Base-by-base conservation (phyloP, 805 yeast species). In the Wickerhamomyces rabaulensis region DNA sequence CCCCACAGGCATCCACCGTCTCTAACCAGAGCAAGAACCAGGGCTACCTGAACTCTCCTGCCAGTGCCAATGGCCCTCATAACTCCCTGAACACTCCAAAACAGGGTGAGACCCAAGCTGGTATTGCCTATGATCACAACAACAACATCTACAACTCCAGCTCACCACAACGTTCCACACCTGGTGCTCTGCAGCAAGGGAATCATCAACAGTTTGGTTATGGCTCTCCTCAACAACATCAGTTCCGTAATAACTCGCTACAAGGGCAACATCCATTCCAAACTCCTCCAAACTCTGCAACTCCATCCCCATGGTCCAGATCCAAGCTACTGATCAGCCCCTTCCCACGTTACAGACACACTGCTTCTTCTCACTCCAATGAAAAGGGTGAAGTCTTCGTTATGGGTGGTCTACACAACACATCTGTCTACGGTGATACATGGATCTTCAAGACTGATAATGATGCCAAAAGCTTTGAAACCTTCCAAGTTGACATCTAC, bases 331-430 rank as follows among this genome's bases (percentile, higher is more conserved):
- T 69, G 48, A 76, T 80, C 53, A 86, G 94, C 3, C 99, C 98
- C 1, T 90, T 92, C 61, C 98, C 99, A 3, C 79, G 99, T 39
- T 90, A 89, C 63, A 84, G 97, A 56, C 98, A 92, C 66, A 88
- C 95, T 1, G 84, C 94, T 0, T 87, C 95, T 3, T 70, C 84
- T 21, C 69, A 80, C 21, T 76, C 89, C 6, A 82, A 94, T 13
- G 90, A 88, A 26, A 83, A 83, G 46, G 88, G 88, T 45, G 94
- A 89, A 50, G 69, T 90, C 19, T 89, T 80, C 62, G 75, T 94
- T 20, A 91, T 94, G 88, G 99, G 99, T 38, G 99, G 99, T 9
- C 72, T 94, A 42, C 84, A 91, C 60, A 96, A 91, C 45, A 87
- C 88, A 46, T 83, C 92, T 17, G 97, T 92, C 6, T 88, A 86